phyloP scores from a whole-genome alignment of 306 rosid species.

The Glycyrrhiza uralensis region DNA sequence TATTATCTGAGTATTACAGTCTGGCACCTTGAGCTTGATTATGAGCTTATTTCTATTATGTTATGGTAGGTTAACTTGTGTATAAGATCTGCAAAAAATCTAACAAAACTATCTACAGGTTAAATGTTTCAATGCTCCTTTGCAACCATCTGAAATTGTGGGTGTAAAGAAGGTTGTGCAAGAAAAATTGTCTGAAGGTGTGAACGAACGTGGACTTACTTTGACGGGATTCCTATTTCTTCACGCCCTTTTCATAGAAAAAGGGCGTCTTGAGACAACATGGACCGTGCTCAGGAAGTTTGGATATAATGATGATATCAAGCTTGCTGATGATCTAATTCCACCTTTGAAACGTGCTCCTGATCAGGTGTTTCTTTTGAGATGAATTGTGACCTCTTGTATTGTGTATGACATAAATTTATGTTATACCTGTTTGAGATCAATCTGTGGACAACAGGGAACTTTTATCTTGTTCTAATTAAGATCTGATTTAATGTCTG shows the following conservation, averaged over 20 bases:
- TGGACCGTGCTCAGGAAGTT: constrained; percentile 97
- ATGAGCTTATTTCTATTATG: constrained; percentile 8
- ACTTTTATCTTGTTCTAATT: constrained; percentile 9
- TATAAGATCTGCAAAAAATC: constrained; percentile 16
- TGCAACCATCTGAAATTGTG: constrained; percentile 91
- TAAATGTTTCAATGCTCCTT: constrained; percentile 95
- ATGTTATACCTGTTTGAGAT: neutral
- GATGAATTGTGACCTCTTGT: constrained; percentile 1
- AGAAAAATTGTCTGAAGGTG: constrained; percentile 93
- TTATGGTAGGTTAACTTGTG: neutral
- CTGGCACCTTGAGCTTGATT: constrained; percentile 22
- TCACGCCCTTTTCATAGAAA: constrained; percentile 94
- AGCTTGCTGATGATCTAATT: constrained; percentile 74
- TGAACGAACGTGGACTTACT: constrained; percentile 94
- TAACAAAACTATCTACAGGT: constrained; percentile 56
- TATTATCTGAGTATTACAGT: neutral
- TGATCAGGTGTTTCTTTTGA: constrained; percentile 66
- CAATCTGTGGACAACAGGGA: neutral
- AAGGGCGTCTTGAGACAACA: constrained; percentile 96
- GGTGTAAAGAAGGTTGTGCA: constrained; percentile 91
- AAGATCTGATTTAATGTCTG: constrained; percentile 32
- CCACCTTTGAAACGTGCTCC: constrained; percentile 69
- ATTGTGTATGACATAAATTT: neutral
- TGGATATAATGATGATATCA: constrained; percentile 93
- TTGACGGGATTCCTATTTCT: constrained; percentile 96